Conservation (phyloP, 2,329 filamentous ascomycete genomes). For the Alternaria consortialis region DNA sequence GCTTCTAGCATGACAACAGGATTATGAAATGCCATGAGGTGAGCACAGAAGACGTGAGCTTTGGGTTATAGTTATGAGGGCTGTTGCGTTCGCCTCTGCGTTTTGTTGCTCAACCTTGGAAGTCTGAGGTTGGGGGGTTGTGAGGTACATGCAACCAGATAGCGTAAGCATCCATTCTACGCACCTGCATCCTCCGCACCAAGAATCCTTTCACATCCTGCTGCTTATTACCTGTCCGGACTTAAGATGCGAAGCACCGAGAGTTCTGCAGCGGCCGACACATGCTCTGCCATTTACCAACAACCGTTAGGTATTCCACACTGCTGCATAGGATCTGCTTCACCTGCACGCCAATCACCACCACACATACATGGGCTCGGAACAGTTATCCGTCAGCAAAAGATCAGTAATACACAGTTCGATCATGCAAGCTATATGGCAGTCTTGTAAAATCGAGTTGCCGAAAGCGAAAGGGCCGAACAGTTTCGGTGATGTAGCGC, state of each 20-base stretch:
- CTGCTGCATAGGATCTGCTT: neutral
- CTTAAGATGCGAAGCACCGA: neutral
- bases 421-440: neutral
- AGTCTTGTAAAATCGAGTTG: neutral
- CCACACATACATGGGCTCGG: neutral
- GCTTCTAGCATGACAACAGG: neutral
- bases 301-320: neutral
- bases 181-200: neutral
- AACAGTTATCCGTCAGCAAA: neutral
- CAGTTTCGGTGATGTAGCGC: neutral
- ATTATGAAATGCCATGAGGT: no score
- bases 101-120: neutral
- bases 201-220: neutral
- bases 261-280: neutral
- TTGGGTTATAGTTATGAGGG: neutral
- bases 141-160: neutral
- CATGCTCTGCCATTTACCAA: neutral
- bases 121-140: neutral
- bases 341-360: neutral
- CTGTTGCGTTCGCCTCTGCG: neutral
- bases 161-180: neutral
- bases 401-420: neutral
- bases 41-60: neutral
- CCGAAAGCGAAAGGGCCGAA: conserved; percentile 5
- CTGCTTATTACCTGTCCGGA: neutral